Evolutionary conservation across 192 early-diverging fungal species (phyloP).

Genomic region (Gonapodya sp.): DNA sequence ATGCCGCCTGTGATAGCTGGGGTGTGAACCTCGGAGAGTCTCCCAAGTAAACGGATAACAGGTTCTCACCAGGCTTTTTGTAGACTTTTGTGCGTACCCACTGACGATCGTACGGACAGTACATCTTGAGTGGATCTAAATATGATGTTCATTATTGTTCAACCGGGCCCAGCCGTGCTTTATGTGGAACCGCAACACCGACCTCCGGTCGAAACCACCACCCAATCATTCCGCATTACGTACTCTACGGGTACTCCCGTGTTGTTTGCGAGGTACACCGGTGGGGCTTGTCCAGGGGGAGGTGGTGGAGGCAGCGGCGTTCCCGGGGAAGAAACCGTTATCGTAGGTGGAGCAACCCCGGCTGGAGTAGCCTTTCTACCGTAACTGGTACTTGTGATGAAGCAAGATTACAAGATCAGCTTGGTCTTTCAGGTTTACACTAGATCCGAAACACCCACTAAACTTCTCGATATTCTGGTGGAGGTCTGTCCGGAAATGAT

Average conservation of each 20-base stretch:
- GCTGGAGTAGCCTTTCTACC: too few species aligned
- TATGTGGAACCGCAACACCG: background rate
- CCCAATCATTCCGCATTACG: background rate
- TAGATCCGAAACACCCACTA: background rate
- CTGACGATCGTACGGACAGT: background rate
- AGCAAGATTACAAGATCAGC: too few species aligned
- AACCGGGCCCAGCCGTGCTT: background rate
- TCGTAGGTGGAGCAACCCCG: too few species aligned
- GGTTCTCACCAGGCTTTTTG: background rate
- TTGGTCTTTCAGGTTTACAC: background rate
- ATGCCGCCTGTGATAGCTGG: background rate
- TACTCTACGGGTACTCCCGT: background rate
- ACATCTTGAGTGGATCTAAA: background rate
- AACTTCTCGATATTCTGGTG: background rate
- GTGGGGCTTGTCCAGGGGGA: background rate
- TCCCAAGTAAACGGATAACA: too few species aligned
- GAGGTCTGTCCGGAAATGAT: background rate
- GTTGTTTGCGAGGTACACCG: background rate
- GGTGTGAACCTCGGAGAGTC: too few species aligned
- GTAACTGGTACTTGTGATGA: too few species aligned
- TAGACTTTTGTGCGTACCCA: background rate
- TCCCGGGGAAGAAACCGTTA: background rate
- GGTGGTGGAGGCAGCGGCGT: background rate
- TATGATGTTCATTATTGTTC: background rate
- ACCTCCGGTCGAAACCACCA: background rate